Evolutionary conservation across 2,329 filamentous ascomycete species (phyloP), one percentile per base, ranked within the genome.

Genomic region (Ascochyta fabae): DNA sequence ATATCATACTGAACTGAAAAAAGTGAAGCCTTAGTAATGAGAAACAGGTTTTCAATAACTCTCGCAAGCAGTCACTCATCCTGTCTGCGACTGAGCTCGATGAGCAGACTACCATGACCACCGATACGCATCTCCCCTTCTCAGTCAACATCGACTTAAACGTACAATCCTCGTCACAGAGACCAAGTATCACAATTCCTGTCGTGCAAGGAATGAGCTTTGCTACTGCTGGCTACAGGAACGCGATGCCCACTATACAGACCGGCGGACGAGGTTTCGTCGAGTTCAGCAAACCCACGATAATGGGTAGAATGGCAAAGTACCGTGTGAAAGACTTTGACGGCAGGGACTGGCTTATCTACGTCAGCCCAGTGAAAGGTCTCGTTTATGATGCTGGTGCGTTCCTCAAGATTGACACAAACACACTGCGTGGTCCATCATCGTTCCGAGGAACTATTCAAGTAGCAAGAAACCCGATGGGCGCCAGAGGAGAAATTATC

Each of bases 181-280:
- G 80, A 1, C 84, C 88, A 0, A 80, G 83, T 1, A 83, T 98
- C 19, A 88, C 85, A 0, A 92, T 96, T 61, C 92, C 93, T 0
- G 71, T 97, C 7, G 86, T 96, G 0, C 94, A 98, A 70, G 95
- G 95, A 10, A 95, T 96, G 86, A 88, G 86, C 0, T 96, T 92
- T 66, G 81, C 96, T 16, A 97, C 93, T 4, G 93, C 83, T 0
- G 75, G 89, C 16, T 98, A 93, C 75, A 82, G 81, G 49, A 86
- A 86, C 27, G 81, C 86, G 0, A 87, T 86, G 7, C 94, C 94
- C 0, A 70, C 88, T 4, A 82, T 98, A 39, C 87, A 93, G 64
- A 73, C 67, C 7, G 89, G 88, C 22, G 87, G 86, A 1, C 84
- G 95, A 1, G 89, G 88, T 57, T 96, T 94, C 79, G 82, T 83